Evolutionary conservation across 2,329 filamentous ascomycete genomes (phyloP), one percentile per base, ranked within the genome.

Genomic region (Nemania sp.): DNA sequence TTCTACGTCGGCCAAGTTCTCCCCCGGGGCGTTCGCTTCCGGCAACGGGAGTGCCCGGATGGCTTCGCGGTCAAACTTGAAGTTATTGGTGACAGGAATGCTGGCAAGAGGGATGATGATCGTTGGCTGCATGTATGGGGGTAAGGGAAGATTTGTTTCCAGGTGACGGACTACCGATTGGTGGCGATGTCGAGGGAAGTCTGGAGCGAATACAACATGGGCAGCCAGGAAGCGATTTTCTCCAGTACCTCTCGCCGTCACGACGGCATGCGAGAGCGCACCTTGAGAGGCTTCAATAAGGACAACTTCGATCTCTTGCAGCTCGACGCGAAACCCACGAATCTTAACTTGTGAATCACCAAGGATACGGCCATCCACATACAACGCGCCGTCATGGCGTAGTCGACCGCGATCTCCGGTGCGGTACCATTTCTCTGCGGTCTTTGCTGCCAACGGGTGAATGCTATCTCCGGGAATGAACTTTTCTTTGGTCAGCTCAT

Each of bases 351-450:
- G 72, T 0, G 72, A 72, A 67, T 81, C 79, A 1, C 69, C 73
- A 0, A 59, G 53, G 15, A 71, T 72, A 1, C 80, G 72, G 1
- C 79, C 79, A 11, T 75, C 59, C 34, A 72, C 74, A 5, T 70
- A 62, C 3, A 81, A 57, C 20, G 76, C 68, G 0, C 76, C 77
- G 49, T 70, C 65, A 0, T 65, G 71, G n/a, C 11, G 2, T 65
- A 76, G 78, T 17, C 70, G 72, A 9, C 72, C 77, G 2, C 65
- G 61, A 63, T 81, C 79, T 2, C 79, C 79, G 0, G 77, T 80
- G 25, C 68, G 64, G 60, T 78, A 79, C 71, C 80, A 77, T 13
- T 73, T 43, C 17, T n/a, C n/a, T n/a, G n/a, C n/a, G n/a, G n/a
- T n/a, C n/a, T n/a, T n/a, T n/a, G n/a, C n/a, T n/a, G n/a, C n/a